These are phyloP conservation scores for Wickerhamomyces sp. DNA, from an alignment of 1,139 yeast genomes.

Conservation along the genomic window DNA sequence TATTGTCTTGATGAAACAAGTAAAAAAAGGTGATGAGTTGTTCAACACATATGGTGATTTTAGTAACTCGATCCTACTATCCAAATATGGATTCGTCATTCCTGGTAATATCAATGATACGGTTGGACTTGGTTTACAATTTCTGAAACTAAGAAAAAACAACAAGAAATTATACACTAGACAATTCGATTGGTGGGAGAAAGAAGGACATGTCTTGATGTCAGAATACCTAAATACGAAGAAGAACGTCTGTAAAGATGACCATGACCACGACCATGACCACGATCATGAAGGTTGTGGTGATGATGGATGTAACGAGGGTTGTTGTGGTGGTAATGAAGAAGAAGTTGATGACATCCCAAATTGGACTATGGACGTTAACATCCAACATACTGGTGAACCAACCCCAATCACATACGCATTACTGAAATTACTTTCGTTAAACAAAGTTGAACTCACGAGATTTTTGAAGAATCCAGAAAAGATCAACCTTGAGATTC, in stretches of 20 bases:
- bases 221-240: slow-evolving; percentile 24
- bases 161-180: slow-evolving; percentile 33
- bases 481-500: slow-evolving; percentile 12
- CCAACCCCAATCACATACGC: slow-evolving; percentile 38
- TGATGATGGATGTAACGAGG: slow-evolving; percentile 19
- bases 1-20: slow-evolving; percentile 30
- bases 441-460: slow-evolving; percentile 20
- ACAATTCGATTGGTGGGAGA: slow-evolving; percentile 63
- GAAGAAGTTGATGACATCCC: slow-evolving; percentile 25
- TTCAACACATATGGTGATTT: slow-evolving; percentile 84
- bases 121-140: slow-evolving; percentile 55
- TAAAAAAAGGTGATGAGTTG: slow-evolving; percentile 41
- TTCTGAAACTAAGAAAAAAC: slow-evolving; percentile 37
- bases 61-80: slow-evolving; percentile 65
- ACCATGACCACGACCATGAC: neutral
- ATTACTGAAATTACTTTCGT: slow-evolving; percentile 29
- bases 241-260: slow-evolving; percentile 21
- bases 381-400: slow-evolving; percentile 32
- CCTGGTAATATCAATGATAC: slow-evolving; percentile 49
- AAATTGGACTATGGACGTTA: slow-evolving; percentile 36
- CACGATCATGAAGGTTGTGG: slow-evolving; percentile 1
- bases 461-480: slow-evolving; percentile 19
- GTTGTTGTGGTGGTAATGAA: slow-evolving; percentile 21
- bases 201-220: slow-evolving; percentile 40
- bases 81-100: slow-evolving; percentile 62